Base-by-base conservation (phyloP, 2,329 filamentous ascomycete genomes). In the Helotiales sp. region DNA sequence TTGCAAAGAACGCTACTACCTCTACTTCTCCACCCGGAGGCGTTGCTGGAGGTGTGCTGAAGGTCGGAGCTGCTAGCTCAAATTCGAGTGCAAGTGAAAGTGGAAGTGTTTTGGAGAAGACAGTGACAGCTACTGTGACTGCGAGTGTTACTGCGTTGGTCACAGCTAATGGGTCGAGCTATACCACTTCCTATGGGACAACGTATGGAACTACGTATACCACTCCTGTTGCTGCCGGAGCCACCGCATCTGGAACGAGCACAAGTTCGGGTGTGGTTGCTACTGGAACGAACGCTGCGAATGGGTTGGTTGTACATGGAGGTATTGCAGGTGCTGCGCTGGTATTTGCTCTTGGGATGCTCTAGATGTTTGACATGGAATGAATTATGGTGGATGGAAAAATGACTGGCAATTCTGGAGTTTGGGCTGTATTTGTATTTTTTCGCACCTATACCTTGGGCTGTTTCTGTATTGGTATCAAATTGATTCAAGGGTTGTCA, bases 1-100 rank as follows among this genome's bases (percentile, higher is more conserved):
- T 72, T 8, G 74, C 75, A 3, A 65, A 69, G 40, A 70, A 69
- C 24, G 72, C 71, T 1, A 64, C 69, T 0, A 62, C 67, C 0
- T 74, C 71, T 66, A 72, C 70, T 0, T 74, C 73, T 49, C 71
- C 72, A 1, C 62, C 71, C 0, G 52, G 65, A 6, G 71, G 72
- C 0, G 72, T 74, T 0, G 61, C 71, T 1, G 70, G 71, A 30
- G 75, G 75, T 46, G 65, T 68, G 5, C 62, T 77, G 8, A 69
- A 66, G 27, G 31, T 62, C 7, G 44, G 34, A 5, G 51, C 33
- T 24, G 68, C 55, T 5, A 49, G 19, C 50, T 17, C 46, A 9
- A 53, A 33, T 33, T 38, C 46, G 2, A 54, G 30, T 22, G 53
- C 47, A 13, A 54, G 27, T 19, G 29, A 27, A 3, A 49, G 50